Base-by-base conservation (phyloP, 2,329 filamentous ascomycete species). In the Arachnomyces sp. region DNA sequence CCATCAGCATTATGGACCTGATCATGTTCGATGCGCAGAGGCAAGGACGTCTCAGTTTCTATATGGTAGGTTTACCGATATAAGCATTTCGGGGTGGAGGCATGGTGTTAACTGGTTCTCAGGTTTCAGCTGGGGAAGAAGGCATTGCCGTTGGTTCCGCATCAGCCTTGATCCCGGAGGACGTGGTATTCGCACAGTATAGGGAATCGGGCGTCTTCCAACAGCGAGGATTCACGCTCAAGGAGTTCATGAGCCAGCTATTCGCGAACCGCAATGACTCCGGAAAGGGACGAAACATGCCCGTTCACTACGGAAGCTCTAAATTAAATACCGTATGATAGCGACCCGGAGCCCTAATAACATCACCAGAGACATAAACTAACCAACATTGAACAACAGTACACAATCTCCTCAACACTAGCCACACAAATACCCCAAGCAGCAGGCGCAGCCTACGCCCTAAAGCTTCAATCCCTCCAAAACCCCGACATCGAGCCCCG, bases 11-110 rank as follows among this genome's bases (percentile, higher is more conserved):
- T 50, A 92, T 98, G 87, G 92, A 98, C 58, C 64, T 94, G 40
- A 84, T 96, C 59, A 96, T 96, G 89, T 95, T 94, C 57, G 92
- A 98, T 56, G 89, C 92, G 0, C 92, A 98, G 65, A 75, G 92
- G 34, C 92, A 98, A 64, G 89, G 89, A n/a, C 79, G 87, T 14
- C 67, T 94, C 41, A 89, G 82, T 61, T 98, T 98, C 66, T 98
- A 98, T 65, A 96, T 98, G 85, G 90, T 90, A 56, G 5, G 43
- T 46, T 40, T 25, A 36, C 48, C 20, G 7, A 5, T 9, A 25
- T 2, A 29, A 15, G 11, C 30, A 36, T 38, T 49, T 50, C 2
- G 51, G 58, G 7, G 9, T 17, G 34, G 14, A 13, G 9, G 12
- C 15, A 15, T 37, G 8, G 4, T 13, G 17, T 13, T 28, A 4